Conservation (phyloP, 495 filamentous ascomycete genomes). For the Xylaria telfairii region DNA sequence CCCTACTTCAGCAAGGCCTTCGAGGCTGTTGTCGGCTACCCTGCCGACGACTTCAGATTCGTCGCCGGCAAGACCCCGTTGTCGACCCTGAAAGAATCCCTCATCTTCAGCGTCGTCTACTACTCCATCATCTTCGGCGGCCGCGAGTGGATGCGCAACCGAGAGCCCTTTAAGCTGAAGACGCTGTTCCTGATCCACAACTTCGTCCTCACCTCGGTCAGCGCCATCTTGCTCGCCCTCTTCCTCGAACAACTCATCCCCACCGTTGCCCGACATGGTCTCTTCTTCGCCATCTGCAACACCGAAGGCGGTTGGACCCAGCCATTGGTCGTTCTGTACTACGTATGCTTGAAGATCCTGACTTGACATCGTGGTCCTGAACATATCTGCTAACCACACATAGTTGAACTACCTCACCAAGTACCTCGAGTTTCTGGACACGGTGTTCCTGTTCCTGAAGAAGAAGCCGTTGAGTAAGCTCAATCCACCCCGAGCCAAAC, state of each 20-base stretch:
- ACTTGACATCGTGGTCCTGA: conserved; percentile 1
- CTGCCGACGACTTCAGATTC: conserved; percentile 74
- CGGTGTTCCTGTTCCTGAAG: conserved; percentile 82
- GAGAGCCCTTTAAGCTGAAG: conserved; percentile 70
- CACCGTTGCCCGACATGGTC: conserved; percentile 67
- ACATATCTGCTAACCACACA: conserved; percentile 38
- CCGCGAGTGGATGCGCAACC: conserved; percentile 72
- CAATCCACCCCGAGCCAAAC: neutral
- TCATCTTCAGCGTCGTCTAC: conserved; percentile 69
- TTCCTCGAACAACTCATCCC: conserved; percentile 78
- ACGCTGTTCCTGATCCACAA: conserved; percentile 80
- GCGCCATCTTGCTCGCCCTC: conserved; percentile 67
- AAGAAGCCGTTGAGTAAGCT: conserved; percentile 83
- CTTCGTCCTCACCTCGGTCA: conserved; percentile 76
- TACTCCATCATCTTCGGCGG: conserved; percentile 80
- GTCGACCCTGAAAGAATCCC: conserved; percentile 70
- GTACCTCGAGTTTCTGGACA: conserved; percentile 82
- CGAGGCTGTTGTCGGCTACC: conserved; percentile 72
- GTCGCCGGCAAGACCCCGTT: conserved; percentile 70
- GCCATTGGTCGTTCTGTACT: conserved; percentile 77
- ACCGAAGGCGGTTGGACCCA: conserved; percentile 78
- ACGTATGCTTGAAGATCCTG: conserved; percentile 59
- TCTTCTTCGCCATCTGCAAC: conserved; percentile 77
- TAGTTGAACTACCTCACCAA: conserved; percentile 86
- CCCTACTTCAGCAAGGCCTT: conserved; percentile 90